Evolutionary conservation across 768 basidiomycete species (phyloP).

Genomic region (Nevesoporus exiguus): DNA sequence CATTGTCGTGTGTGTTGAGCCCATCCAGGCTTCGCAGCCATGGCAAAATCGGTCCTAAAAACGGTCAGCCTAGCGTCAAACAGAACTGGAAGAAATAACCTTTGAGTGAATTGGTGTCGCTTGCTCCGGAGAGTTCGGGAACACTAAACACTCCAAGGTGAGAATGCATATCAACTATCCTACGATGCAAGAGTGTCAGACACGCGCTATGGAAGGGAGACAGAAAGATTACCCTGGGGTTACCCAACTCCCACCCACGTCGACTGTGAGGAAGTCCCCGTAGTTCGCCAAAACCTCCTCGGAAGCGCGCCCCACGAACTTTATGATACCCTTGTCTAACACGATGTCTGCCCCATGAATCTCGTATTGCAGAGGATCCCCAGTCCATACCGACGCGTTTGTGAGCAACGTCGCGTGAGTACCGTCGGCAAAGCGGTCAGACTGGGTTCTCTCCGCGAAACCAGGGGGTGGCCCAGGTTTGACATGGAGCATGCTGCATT

Average conservation of each 20-base stretch:
- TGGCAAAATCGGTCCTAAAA: conserved; percentile 55
- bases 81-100: conserved; percentile 24
- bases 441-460: conserved; percentile 33
- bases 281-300: conserved; percentile 31
- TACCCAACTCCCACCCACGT: conserved; percentile 64
- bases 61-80: neutral
- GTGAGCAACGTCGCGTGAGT: conserved; percentile 38
- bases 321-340: conserved; percentile 39
- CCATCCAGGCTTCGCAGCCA: conserved; percentile 83
- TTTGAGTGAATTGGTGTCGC: conserved; percentile 62
- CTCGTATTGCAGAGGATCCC: conserved; percentile 35
- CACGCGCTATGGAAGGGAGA: conserved; percentile 29
- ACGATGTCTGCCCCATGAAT: conserved; percentile 38
- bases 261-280: conserved; percentile 49
- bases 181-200: conserved; percentile 27
- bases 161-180: conserved; percentile 70
- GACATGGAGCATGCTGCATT: conserved; percentile 34
- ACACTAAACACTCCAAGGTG: conserved; percentile 71
- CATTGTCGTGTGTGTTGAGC: conserved; percentile 81
- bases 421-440: conserved; percentile 38
- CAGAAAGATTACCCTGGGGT: conserved; percentile 55
- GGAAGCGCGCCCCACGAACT: conserved; percentile 41
- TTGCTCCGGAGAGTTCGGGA: conserved; percentile 49
- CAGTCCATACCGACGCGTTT: conserved; percentile 56
- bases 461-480: conserved; percentile 37